Evolutionary conservation across 768 basidiomycete genomes (phyloP), one percentile per base, ranked within the genome.

Genomic region (Gloeopeniophorella convolvens): DNA sequence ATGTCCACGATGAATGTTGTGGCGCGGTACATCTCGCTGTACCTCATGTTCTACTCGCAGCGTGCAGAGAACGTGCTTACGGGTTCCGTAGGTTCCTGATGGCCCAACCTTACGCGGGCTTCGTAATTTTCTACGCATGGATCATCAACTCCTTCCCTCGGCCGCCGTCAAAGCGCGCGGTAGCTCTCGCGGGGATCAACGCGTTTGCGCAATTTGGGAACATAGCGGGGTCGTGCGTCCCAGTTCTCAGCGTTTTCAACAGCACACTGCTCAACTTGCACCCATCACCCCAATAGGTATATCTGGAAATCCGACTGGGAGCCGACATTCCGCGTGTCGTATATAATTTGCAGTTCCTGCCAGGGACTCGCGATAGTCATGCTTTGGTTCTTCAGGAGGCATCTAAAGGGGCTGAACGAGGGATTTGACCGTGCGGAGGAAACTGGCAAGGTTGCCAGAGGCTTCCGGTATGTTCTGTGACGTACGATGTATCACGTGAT

Each of bases 181-280:
- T 91, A 16, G 83, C 83, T 6, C 72, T 94, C 42, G 90, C 89
- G 1, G 66, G 87, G 51, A 78, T 91, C 59, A 90, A 92, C 65
- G 78, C 83, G 37, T 78, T 89, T 59, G 83, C 84, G 6, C 82
- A 88, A 60, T 72, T 88, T 5, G 91, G 91, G 0, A 93, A 93
- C 68, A 74, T 94, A 33, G 69, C 80, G 40, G 90, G 90, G 54
- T 82, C 88, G 71, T 92, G 71, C 70, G 37, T 34, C 13, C 12
- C 28, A 20, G 23, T 27, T 2, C 31, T 8, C 11, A 42, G 36
- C 36, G 36, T 12, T 15, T 20, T 43, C 13, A 8, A 16, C 54
- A 56, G 42, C 58, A 54, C 45, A 24, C 26, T 28, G 26, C 10
- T 15, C 39, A 24, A 50, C 21, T 44, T 20, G 16, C 59, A 48